phyloP scores from a whole-genome alignment of 192 early-diverging fungal genomes.

The Linnemannia zychae region DNA sequence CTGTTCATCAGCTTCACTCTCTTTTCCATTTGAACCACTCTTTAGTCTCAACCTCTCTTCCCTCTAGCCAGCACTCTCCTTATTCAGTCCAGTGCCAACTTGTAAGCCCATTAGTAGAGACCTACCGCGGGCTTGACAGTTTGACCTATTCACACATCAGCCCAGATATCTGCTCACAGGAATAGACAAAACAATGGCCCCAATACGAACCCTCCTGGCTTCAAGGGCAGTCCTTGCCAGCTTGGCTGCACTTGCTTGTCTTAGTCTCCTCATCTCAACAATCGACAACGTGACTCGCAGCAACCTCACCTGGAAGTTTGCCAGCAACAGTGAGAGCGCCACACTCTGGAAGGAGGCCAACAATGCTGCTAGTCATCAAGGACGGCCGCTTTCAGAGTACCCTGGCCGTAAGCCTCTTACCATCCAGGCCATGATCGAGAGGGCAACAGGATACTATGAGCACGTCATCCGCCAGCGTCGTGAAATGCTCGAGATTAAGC shows the following conservation, averaged over 20 bases:
- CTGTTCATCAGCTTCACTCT: too few relatives aligned
- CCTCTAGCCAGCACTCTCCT: too few relatives aligned
- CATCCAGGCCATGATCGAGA: constrained; percentile 32
- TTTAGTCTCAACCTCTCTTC: too few relatives aligned
- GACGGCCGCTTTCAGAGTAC: constrained; percentile 14
- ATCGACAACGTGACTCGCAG: constrained; percentile 14
- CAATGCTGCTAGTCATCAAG: not conserved
- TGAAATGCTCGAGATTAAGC: not conserved
- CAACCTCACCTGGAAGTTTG: constrained; percentile 17
- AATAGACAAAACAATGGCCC: constrained; percentile 18
- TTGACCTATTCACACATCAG: too few relatives aligned
- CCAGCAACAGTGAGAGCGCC: not conserved
- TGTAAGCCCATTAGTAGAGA: too few relatives aligned
- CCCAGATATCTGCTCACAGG: too few relatives aligned
- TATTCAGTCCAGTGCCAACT: too few relatives aligned
- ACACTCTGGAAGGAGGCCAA: constrained; percentile 25
- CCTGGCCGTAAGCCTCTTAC: constrained; percentile 33
- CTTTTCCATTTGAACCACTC: too few relatives aligned
- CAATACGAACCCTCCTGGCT: constrained; percentile 20
- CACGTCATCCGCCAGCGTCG: constrained; percentile 33
- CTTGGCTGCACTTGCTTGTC: constrained; percentile 19
- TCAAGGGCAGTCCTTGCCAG: constrained; percentile 37
- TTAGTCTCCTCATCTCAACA: constrained; percentile 34
- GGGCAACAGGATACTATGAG: constrained; percentile 31
- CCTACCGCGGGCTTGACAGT: too few relatives aligned